phyloP scores from a whole-genome alignment of 495 filamentous ascomycete genomes.

The Friedmanniomyces endolithicus region DNA sequence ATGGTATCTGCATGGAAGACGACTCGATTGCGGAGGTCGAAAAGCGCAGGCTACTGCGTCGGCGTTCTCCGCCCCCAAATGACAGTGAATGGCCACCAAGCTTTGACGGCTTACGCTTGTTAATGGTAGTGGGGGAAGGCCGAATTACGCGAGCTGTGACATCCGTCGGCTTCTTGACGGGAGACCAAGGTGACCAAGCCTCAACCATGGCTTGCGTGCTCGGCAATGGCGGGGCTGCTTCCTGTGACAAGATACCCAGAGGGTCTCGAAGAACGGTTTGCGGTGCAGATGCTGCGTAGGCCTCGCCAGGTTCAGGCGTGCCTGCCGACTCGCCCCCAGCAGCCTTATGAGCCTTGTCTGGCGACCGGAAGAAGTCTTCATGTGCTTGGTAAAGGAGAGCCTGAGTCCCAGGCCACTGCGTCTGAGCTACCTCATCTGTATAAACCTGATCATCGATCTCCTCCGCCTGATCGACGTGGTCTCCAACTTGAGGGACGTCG shows the following conservation, averaged over 20 bases:
- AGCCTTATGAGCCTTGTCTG: neutral
- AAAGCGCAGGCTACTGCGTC: slow-evolving; percentile 5
- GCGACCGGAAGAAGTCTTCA: slow-evolving; percentile 11
- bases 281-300: neutral
- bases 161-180: slow-evolving; percentile 11
- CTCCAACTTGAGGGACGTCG: neutral
- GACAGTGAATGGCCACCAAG: neutral
- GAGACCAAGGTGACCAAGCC: slow-evolving; percentile 13
- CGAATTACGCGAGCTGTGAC: neutral
- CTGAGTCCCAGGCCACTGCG: slow-evolving; percentile 18
- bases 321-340: neutral
- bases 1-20: neutral
- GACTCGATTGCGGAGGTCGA: neutral
- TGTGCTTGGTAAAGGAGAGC: slow-evolving; percentile 12
- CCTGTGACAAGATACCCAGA: slow-evolving; percentile 6
- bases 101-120: neutral
- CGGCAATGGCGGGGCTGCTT: neutral
- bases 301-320: neutral
- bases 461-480: neutral
- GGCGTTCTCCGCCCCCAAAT: neutral
- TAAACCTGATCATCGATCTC: neutral
- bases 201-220: slow-evolving; percentile 14
- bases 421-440: neutral
- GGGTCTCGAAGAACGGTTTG: neutral
- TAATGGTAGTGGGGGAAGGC: neutral